Evolutionary conservation across 805 yeast genomes (phyloP).

Genomic region (Hemisphaericaspora nanyangensis): DNA sequence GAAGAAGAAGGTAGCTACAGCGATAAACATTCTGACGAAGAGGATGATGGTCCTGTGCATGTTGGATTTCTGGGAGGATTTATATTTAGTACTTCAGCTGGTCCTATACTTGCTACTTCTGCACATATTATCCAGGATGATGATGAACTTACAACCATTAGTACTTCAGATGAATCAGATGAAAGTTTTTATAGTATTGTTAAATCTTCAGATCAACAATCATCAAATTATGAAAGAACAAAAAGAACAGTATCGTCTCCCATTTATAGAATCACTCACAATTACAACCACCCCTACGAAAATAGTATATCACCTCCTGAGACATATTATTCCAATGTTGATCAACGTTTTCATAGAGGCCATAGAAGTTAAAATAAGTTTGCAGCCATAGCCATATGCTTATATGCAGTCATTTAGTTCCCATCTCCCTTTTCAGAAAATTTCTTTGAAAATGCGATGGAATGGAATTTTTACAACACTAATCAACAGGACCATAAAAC

Average conservation of each 20-base stretch:
- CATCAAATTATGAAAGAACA: neutral
- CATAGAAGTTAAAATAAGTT: neutral
- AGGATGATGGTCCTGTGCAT: neutral
- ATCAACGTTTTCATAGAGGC: neutral
- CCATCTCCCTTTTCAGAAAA: no score
- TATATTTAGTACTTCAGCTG: neutral
- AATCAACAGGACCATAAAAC: no score
- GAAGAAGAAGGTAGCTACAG: neutral
- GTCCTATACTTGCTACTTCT: neutral
- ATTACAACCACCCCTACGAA: neutral
- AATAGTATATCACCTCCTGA: neutral
- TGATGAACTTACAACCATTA: no score
- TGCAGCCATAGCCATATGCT: neutral
- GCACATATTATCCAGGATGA: no score
- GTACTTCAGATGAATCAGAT: constrained; percentile 3
- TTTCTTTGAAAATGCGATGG: neutral
- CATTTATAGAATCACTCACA: constrained; percentile 3
- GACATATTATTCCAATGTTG: neutral
- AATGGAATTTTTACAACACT: constrained; percentile 1
- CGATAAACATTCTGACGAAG: no score
- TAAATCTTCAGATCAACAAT: constrained; percentile 3
- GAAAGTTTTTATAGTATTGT: constrained; percentile 9
- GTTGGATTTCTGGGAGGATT: neutral
- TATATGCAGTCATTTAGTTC: neutral
- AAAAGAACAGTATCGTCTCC: constrained; percentile 4